A percentile compares a stretch with the other conserved stretches of the same genome.
phyloP scores from a whole-genome alignment of 148 eudicot genomes.

The Chenopodium berlandieri region DNA sequence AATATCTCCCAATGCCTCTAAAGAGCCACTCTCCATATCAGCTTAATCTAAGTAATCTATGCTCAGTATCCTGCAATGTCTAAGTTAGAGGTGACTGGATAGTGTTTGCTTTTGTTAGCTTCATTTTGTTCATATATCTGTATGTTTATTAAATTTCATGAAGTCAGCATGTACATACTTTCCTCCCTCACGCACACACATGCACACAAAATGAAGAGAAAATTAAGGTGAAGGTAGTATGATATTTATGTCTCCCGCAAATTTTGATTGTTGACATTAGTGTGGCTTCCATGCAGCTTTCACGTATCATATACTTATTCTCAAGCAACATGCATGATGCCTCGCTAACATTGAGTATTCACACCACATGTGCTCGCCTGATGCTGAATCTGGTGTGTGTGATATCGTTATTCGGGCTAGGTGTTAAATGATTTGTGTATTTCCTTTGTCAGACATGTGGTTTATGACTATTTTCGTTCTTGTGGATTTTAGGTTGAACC shows the following conservation, averaged over 20 bases:
- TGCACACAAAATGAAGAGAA: not conserved
- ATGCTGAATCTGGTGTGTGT: slow-evolving; percentile 87
- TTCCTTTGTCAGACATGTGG: not conserved
- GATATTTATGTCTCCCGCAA: not conserved
- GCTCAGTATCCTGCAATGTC: not conserved
- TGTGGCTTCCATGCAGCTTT: slow-evolving; percentile 55
- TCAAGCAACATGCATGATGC: slow-evolving; percentile 99
- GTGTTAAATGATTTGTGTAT: slow-evolving; percentile 16
- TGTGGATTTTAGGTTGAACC: slow-evolving; percentile 76
- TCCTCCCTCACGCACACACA: not conserved
- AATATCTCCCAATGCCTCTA: not conserved
- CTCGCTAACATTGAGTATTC: slow-evolving; percentile 85
- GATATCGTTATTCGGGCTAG: not conserved
- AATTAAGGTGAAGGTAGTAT: not conserved
- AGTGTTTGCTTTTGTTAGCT: not conserved
- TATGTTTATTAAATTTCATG: no score
- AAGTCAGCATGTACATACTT: not conserved
- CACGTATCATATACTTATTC: slow-evolving; percentile 91
- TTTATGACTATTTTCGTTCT: not conserved
- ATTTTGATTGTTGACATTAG: not conserved
- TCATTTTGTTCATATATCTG: not conserved
- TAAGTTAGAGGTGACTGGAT: not conserved
- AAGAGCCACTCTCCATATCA: not conserved
- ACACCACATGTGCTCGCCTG: slow-evolving; percentile 95
- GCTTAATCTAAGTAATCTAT: not conserved